Base-by-base conservation (phyloP, 495 filamentous ascomycete genomes). In the Hypomontagnella submonticulosa region DNA sequence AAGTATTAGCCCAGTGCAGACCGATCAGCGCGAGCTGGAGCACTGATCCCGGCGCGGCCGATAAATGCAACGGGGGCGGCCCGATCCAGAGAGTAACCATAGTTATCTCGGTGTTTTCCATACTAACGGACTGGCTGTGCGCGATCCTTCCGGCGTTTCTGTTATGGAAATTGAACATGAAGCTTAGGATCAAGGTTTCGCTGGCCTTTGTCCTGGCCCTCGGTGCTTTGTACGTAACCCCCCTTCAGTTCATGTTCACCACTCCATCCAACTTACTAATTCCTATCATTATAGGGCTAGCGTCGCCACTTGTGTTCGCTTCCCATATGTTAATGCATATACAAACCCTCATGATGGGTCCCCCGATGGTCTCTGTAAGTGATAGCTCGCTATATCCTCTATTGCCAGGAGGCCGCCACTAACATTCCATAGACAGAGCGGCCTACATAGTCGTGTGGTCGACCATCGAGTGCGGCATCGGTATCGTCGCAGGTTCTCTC, bases 161-260 rank as follows among this genome's bases (percentile, higher is more conserved):
- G 4, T 20, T 70, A 2, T 63, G 62, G 62, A 70, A 67, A 12
- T 12, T 70, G 23, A 65, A 70, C 16, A 70, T 70, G 67, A 53
- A 41, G 32, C 11, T 13, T 1, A 61, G 43, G 16, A 27, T 60
- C n/a, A 70, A 70, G 48, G 15, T 32, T 13, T 70, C 47, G 34
- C 57, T 70, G 6, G 46, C 32, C 30, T 58, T 67, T 16, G 18
- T 70, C 42, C 57, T 70, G 11, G 47, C 61, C 27, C 67, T 70
- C 10, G 67, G 62, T 27, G 43, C 11, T 48, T 43, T 70, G 67
- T 70, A 59, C 7, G 66, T 23, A 30, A 16, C 20, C n/a, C 36
- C 36, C 46, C 10, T 20, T 4, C 20, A n/a, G 9, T 23, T 38
- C 30, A 13, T 1, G 11, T 40, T 4, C 34, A 23, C 0, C 4